Evolutionary conservation across 2,329 filamentous ascomycete genomes (phyloP).

Genomic region (Dactylellina sp.): DNA sequence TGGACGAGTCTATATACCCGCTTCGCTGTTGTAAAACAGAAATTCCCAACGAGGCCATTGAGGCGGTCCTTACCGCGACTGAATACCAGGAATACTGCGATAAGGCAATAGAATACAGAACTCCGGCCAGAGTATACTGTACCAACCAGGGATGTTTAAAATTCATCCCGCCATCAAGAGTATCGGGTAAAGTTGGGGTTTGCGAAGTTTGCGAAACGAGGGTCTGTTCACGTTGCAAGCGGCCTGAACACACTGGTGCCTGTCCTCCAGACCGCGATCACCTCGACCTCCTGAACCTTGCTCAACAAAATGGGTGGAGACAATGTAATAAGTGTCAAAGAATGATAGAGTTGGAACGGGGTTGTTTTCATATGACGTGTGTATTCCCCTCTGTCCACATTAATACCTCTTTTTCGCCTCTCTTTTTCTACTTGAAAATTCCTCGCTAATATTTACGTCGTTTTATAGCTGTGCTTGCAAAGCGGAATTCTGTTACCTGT

Average conservation of each 20-base stretch:
- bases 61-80: not conserved
- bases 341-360: conserved; percentile 37
- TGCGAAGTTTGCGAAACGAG: conserved; percentile 20
- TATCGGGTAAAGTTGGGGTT: not conserved
- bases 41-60: not conserved
- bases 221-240: conserved; percentile 25
- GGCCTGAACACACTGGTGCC: not conserved
- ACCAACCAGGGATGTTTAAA: conserved; percentile 34
- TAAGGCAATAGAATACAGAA: conserved; percentile 22
- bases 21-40: conserved; percentile 38
- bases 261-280: not conserved
- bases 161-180: conserved; percentile 28
- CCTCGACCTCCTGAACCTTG: not conserved
- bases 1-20: conserved; percentile 44
- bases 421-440: not conserved
- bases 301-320: conserved; percentile 38
- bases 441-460: too few species aligned
- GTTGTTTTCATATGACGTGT: conserved; percentile 52
- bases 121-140: conserved; percentile 30
- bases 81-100: conserved; percentile 30
- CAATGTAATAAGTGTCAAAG: conserved; percentile 25
- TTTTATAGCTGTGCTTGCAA: conserved; percentile 43
- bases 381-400: too few species aligned
- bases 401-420: not conserved
- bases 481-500: conserved; percentile 44